Evolutionary conservation across 352 stramenopile genomes (phyloP).

Genomic region (Hyaloperonospora arabidopsidis): DNA sequence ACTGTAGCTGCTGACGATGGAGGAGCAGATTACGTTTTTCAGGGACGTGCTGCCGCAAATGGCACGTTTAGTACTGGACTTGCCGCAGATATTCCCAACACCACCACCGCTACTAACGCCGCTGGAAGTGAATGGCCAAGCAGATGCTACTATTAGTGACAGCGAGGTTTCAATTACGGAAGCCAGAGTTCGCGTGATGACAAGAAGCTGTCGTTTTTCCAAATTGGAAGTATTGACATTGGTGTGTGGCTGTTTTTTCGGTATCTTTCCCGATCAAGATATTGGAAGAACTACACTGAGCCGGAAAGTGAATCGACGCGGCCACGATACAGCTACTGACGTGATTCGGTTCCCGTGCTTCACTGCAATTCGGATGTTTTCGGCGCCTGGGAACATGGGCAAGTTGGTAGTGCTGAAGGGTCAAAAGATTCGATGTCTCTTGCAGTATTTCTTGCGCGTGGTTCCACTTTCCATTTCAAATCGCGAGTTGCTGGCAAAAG

Average conservation of each 20-base stretch:
- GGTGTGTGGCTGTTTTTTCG: constrained; percentile 49
- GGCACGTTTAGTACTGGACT: neutral
- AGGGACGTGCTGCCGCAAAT: neutral
- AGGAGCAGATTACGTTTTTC: constrained; percentile 11
- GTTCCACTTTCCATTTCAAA: constrained; percentile 27
- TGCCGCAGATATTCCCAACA: neutral
- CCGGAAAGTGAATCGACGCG: constrained; percentile 8
- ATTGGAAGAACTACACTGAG: constrained; percentile 8
- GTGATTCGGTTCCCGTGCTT: constrained; percentile 48
- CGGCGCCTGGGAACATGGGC: constrained; percentile 15
- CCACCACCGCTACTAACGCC: neutral
- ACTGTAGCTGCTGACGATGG: constrained; percentile 31
- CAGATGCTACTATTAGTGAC: neutral
- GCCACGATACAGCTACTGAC: constrained; percentile 2
- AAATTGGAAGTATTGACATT: constrained; percentile 1
- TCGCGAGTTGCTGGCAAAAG: constrained; percentile 8
- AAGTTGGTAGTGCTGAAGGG: constrained; percentile 35
- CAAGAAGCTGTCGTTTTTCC: neutral
- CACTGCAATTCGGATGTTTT: constrained; percentile 38
- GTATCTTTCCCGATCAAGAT: constrained; percentile 49
- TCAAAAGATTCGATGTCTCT: constrained; percentile 60
- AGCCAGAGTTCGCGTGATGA: neutral
- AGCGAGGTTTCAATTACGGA: neutral
- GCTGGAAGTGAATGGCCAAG: neutral
- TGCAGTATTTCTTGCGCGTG: constrained; percentile 62